phyloP scores from a whole-genome alignment of 2,329 filamentous ascomycete species.

The Trematosphaeria pertusa region DNA sequence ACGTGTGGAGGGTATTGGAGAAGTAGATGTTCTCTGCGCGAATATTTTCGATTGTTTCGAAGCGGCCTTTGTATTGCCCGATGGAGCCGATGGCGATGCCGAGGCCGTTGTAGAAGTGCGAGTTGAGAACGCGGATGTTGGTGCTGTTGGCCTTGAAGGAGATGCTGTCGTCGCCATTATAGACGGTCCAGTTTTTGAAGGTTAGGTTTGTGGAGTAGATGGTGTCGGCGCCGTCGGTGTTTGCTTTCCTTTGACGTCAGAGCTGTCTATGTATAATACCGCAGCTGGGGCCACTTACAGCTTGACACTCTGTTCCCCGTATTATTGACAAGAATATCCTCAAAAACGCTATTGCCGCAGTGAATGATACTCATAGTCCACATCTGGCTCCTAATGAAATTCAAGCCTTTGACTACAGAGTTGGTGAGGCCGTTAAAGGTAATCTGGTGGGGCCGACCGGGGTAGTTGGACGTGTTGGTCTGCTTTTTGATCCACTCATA shows the following conservation, averaged over 20 bases:
- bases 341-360: conserved; percentile 55
- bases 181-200: conserved; percentile 22
- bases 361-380: conserved; percentile 64
- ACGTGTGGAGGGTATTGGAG: conserved; percentile 55
- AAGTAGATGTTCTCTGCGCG: conserved; percentile 57
- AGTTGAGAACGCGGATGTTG: conserved; percentile 60
- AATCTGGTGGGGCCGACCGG: conserved; percentile 59
- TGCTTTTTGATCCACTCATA: conserved; percentile 57
- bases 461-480: conserved; percentile 31
- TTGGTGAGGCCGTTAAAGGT: conserved; percentile 59
- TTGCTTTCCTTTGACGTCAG: too few relatives aligned
- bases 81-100: conserved; percentile 66
- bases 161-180: conserved; percentile 49
- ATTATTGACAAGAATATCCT: conserved; percentile 63
- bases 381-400: conserved; percentile 66
- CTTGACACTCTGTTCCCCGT: conserved; percentile 28
- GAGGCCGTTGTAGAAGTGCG: conserved; percentile 49
- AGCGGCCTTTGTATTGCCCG: conserved; percentile 59
- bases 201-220: conserved; percentile 60
- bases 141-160: conserved; percentile 63
- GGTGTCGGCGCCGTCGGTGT: conserved; percentile 61
- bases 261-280: too few relatives aligned
- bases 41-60: conserved; percentile 60
- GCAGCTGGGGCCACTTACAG: too few relatives aligned
- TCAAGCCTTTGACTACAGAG: conserved; percentile 56